Evolutionary conservation across 2,329 filamentous ascomycete genomes (phyloP).

Genomic region (Lachnellula cervina): DNA sequence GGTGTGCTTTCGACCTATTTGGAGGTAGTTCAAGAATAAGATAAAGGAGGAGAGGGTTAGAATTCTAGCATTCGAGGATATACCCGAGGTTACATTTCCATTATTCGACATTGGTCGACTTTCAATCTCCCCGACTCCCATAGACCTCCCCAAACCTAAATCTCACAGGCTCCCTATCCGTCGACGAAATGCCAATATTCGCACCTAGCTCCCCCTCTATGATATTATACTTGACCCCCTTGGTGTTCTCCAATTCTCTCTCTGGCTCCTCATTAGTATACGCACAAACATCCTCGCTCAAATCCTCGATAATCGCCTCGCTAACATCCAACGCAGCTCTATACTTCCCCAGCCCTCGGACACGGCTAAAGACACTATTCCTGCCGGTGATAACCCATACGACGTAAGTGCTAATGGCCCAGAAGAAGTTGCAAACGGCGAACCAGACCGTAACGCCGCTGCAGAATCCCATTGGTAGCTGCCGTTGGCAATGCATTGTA

Average conservation of each 20-base stretch:
- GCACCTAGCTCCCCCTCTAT: background rate
- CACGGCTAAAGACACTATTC: background rate
- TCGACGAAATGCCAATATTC: background rate
- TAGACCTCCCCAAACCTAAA: background rate
- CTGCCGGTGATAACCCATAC: background rate
- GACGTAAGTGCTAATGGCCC: background rate
- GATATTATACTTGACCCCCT: constrained; percentile 2
- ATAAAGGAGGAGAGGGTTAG: too few species aligned
- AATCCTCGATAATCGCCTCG: background rate
- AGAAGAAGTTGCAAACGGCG: background rate
- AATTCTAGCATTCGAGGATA: too few species aligned
- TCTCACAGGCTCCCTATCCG: background rate
- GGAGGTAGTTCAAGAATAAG: too few species aligned
- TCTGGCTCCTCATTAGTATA: constrained; percentile 1
- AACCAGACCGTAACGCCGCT: background rate
- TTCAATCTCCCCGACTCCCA: constrained; percentile 9
- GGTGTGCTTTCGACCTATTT: too few species aligned
- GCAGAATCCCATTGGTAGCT: constrained; percentile 1
- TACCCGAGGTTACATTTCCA: too few species aligned
- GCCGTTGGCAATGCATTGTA: background rate
- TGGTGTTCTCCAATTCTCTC: background rate
- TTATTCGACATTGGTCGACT: too few species aligned
- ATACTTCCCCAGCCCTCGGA: constrained; percentile 1
- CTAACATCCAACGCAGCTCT: constrained; percentile 1
- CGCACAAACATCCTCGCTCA: background rate